These are phyloP conservation scores for Pisolithus orientalis DNA, from an alignment of 768 basidiomycete species.

Conservation along the genomic window DNA sequence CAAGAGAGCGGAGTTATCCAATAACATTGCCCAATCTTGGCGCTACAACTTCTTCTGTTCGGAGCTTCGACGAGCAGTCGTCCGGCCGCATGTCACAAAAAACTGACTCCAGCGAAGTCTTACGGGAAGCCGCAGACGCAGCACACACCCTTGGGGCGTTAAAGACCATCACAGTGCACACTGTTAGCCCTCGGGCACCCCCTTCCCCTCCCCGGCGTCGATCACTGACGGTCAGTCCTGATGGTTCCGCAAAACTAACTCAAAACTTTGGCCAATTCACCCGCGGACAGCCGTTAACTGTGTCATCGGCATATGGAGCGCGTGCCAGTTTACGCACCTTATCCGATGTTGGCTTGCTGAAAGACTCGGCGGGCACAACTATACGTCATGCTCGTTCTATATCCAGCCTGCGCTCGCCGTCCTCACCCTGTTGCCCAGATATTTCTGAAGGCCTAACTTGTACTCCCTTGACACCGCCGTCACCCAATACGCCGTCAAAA, in stretches of 20 bases:
- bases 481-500: background rate
- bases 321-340: background rate
- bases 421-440: slow-evolving; percentile 11
- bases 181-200: slow-evolving; percentile 8
- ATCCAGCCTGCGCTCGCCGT: slow-evolving; percentile 18
- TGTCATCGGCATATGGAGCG: background rate
- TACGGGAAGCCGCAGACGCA: slow-evolving; percentile 3
- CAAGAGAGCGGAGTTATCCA: slow-evolving; percentile 12
- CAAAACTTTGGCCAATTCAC: slow-evolving; percentile 6
- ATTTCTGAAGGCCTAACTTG: background rate
- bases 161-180: slow-evolving; percentile 10
- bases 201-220: slow-evolving; percentile 11
- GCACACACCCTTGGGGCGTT: slow-evolving; percentile 2
- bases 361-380: background rate
- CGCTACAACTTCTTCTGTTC: background rate
- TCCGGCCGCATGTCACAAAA: slow-evolving; percentile 12
- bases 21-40: slow-evolving; percentile 6
- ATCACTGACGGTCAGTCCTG: slow-evolving; percentile 20
- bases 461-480: background rate
- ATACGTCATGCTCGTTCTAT: slow-evolving; percentile 21
- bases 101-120: background rate
- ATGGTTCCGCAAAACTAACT: background rate
- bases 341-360: background rate
- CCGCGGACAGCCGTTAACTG: background rate
- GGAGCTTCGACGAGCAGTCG: background rate